phyloP scores from a whole-genome alignment of 2,329 filamentous ascomycete species.

The Pestalotiopsis fici region DNA sequence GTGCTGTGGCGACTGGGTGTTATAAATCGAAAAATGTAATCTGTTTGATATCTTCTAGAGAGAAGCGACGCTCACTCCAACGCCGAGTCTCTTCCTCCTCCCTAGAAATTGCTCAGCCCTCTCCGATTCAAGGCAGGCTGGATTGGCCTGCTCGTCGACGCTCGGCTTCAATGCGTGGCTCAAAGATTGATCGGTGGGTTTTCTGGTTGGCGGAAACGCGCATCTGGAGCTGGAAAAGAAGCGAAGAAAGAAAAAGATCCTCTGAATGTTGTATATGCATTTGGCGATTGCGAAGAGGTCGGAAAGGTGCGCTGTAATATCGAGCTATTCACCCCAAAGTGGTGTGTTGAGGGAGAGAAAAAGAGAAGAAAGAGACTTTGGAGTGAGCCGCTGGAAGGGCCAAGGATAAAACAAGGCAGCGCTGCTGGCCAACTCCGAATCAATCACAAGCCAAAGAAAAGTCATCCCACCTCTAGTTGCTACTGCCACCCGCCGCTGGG shows the following conservation, averaged over 20 bases:
- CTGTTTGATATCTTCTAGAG: not conserved
- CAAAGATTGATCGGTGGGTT: conserved; percentile 48
- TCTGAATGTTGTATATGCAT: conserved; percentile 57
- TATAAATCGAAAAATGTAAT: not conserved
- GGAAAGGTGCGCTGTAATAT: conserved; percentile 16
- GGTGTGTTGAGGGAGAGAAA: conserved; percentile 20
- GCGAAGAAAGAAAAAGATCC: conserved; percentile 42
- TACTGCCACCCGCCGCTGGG: not conserved
- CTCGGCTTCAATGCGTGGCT: conserved; percentile 59
- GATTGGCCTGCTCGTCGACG: conserved; percentile 53
- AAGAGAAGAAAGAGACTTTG: conserved; percentile 1
- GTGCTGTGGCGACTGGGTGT: not conserved
- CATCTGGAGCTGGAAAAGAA: conserved; percentile 60
- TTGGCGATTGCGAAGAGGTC: conserved; percentile 32
- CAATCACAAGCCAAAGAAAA: not conserved
- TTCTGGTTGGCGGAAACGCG: conserved; percentile 51
- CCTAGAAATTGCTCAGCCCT: conserved; percentile 22
- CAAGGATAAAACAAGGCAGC: not conserved
- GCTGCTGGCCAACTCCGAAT: not conserved
- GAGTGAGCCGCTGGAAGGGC: not conserved
- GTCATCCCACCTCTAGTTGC: not conserved
- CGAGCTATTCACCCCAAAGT: conserved; percentile 17
- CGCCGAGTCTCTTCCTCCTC: not conserved
- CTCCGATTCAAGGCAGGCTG: conserved; percentile 40
- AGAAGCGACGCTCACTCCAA: conserved; percentile 6